phyloP scores from a whole-genome alignment of 805 yeast genomes.

The Sugiyamaella floridensis region DNA sequence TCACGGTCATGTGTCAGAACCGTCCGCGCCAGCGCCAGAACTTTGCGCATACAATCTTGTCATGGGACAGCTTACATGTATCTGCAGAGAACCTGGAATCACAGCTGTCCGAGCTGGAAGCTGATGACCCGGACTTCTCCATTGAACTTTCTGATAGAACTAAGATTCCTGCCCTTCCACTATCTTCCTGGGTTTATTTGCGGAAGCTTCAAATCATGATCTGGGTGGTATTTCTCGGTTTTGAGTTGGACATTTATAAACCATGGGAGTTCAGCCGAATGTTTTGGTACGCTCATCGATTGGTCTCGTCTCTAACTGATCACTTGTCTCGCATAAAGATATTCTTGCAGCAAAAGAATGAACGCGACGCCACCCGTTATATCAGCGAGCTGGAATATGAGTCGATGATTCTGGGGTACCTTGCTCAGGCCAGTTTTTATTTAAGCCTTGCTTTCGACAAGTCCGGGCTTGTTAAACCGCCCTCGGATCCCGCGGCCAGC shows the following conservation, averaged over 20 bases:
- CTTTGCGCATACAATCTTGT: slow-evolving; percentile 44
- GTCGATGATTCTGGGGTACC: slow-evolving; percentile 28
- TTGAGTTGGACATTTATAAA: slow-evolving; percentile 67
- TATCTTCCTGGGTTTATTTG: slow-evolving; percentile 62
- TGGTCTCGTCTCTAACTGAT: slow-evolving; percentile 36
- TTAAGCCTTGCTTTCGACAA: slow-evolving; percentile 15
- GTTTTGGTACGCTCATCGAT: slow-evolving; percentile 59
- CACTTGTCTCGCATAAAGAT: slow-evolving; percentile 40
- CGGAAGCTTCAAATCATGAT: slow-evolving; percentile 65
- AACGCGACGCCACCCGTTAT: background rate
- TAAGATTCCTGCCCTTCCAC: slow-evolving; percentile 46
- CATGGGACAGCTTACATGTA: slow-evolving; percentile 80
- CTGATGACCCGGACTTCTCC: background rate
- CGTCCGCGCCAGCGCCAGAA: slow-evolving; percentile 80
- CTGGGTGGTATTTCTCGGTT: slow-evolving; percentile 64
- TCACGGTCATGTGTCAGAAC: slow-evolving; percentile 50
- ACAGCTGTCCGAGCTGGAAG: slow-evolving; percentile 23
- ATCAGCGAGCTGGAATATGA: slow-evolving; percentile 16
- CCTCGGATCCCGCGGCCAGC: slow-evolving; percentile 11
- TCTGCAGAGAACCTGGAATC: slow-evolving; percentile 59
- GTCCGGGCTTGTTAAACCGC: slow-evolving; percentile 10
- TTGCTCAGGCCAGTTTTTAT: slow-evolving; percentile 28
- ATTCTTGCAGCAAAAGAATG: slow-evolving; percentile 20
- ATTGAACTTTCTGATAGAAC: slow-evolving; percentile 15
- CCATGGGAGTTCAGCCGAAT: slow-evolving; percentile 60